Evolutionary conservation across 257 asterid genomes (phyloP), one percentile per base, ranked within the genome.

Genomic region (Solanum pennellii): DNA sequence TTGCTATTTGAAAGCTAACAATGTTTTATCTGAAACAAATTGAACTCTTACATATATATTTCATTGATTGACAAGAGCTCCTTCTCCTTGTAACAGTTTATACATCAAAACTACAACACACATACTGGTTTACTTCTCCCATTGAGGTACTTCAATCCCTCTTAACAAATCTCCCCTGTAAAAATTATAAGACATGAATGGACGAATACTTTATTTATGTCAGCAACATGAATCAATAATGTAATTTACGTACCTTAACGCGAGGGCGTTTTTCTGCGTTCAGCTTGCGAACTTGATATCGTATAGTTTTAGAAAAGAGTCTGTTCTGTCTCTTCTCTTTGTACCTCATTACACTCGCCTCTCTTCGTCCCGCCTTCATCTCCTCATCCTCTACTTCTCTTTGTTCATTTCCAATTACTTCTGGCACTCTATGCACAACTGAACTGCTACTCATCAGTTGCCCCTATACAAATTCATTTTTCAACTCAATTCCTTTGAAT

Each of bases 251-350:
- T 88, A 96, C 99, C 99, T 96, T 96, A 66, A 94, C 77, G n/a
- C 99, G 98, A 77, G 99, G 99, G 62, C 99, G 98, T 60, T 95
- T 96, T 83, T 96, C 98, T 1, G 99, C 99, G 69, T 96, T 95
- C 80, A 93, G 95, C 88, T 96, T 96, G 56, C 99, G 82, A 83
- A 96, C 99, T 92, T 96, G 93, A 76, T 96, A 96, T 15, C 99
- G 92, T 41, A 95, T 95, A 80, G 89, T 92, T 83, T 93, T 95
- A 69, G 98, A 90, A 89, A 92, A 95, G 86, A 96, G 98, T 66
- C 99, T 89, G 56, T 93, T 94, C 73, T 87, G 98, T 91, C 99
- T 90, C 91, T 96, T 96, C 89, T 94, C 98, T 89, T 95, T 96
- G 93, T 96, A 96, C 90, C 99, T 93, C 86, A 92, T 90, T 27